phyloP scores from a whole-genome alignment of 148 eudicot genomes.

The Pharnaceum exiguum region DNA sequence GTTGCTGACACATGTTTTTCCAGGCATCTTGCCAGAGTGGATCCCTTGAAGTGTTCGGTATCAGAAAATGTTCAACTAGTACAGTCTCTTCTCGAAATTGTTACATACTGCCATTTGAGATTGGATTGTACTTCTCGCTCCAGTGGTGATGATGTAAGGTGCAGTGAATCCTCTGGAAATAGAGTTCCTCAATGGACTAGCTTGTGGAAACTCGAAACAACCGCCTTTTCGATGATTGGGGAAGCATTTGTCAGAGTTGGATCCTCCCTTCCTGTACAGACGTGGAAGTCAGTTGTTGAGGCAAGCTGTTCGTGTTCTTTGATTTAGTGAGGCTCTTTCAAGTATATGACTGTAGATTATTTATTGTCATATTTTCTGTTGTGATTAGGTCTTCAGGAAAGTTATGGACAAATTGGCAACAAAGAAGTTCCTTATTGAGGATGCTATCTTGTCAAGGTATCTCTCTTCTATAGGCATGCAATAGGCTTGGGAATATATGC shows the following conservation, averaged over 20 bases:
- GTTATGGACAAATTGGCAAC: slow-evolving; percentile 67
- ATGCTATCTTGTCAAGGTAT: slow-evolving; percentile 62
- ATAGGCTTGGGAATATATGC: background rate
- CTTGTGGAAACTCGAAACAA: slow-evolving; percentile 66
- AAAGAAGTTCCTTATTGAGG: slow-evolving; percentile 46
- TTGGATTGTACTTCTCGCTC: slow-evolving; percentile 31
- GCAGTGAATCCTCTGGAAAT: slow-evolving; percentile 26
- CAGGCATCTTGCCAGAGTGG: slow-evolving; percentile 55
- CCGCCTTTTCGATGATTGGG: slow-evolving; percentile 64
- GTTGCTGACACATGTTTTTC: slow-evolving; percentile 5
- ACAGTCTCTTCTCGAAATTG: slow-evolving; percentile 54
- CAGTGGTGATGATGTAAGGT: slow-evolving; percentile 23
- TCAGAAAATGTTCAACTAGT: slow-evolving; percentile 51
- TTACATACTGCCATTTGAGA: slow-evolving; percentile 48
- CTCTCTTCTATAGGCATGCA: background rate
- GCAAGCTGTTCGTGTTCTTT: slow-evolving; percentile 23
- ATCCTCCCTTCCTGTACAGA: slow-evolving; percentile 51
- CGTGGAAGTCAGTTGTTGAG: slow-evolving; percentile 72
- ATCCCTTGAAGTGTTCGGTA: slow-evolving; percentile 38
- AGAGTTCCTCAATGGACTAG: slow-evolving; percentile 20
- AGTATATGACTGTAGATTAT: slow-evolving; percentile 16
- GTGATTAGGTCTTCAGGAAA: slow-evolving; percentile 71
- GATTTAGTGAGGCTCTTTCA: background rate
- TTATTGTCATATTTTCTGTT: too few species aligned
- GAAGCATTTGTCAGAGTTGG: slow-evolving; percentile 71